A percentile compares a stretch with the other conserved stretches of the same genome.
Conservation (phyloP, 106 monocot genomes). For the Xerophyta viscosa region DNA sequence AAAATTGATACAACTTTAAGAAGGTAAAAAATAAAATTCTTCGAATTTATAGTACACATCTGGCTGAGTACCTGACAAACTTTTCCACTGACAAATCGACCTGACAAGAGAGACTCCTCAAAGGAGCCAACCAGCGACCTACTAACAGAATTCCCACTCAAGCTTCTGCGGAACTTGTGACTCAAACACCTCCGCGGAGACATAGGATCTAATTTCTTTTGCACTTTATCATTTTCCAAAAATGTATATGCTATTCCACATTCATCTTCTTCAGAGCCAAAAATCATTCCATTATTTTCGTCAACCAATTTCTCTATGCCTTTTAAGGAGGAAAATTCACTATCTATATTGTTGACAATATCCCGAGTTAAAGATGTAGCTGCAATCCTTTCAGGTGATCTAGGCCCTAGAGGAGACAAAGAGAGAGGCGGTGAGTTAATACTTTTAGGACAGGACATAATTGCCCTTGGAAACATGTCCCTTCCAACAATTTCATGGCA, state of each 20-base stretch:
- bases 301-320: slow-evolving; percentile 10
- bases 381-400: slow-evolving; percentile 53
- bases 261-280: slow-evolving; percentile 21
- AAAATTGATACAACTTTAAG: too few species aligned
- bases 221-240: slow-evolving; percentile 16
- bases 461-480: slow-evolving; percentile 6
- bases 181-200: slow-evolving; percentile 9
- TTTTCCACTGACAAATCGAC: slow-evolving; percentile 62
- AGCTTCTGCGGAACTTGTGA: slow-evolving; percentile 22
- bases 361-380: slow-evolving; percentile 11
- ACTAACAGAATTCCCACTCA: slow-evolving; percentile 43
- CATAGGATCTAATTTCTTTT: slow-evolving; percentile 36
- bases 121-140: slow-evolving; percentile 96
- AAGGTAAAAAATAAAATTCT: too few species aligned
- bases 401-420: slow-evolving; percentile 90
- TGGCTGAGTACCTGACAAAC: slow-evolving; percentile 39
- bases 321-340: slow-evolving; percentile 19
- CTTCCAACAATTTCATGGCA: slow-evolving; percentile 3
- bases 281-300: slow-evolving; percentile 10
- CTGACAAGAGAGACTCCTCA: slow-evolving; percentile 96
- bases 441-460: slow-evolving; percentile 30
- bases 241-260: slow-evolving; percentile 10
- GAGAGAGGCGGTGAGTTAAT: slow-evolving; percentile 57
- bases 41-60: not conserved
- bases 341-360: slow-evolving; percentile 25